Conservation (phyloP, 257 asterid species). For the Nicotiana tabacum region DNA sequence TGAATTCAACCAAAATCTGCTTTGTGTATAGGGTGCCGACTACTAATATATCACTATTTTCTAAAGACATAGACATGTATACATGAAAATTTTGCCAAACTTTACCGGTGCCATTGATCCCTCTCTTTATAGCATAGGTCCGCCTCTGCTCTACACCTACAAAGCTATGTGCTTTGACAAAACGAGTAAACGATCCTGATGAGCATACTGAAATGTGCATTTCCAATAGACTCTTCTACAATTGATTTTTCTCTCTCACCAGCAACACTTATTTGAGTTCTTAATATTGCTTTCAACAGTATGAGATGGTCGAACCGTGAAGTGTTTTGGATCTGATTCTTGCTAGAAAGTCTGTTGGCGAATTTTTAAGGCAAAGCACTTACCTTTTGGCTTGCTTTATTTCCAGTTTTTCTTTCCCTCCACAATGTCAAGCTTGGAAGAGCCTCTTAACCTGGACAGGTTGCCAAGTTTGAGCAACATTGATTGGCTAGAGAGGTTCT, state of each 20-base stretch:
- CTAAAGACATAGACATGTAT: too few species aligned
- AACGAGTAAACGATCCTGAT: background rate
- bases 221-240: background rate
- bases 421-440: constrained; percentile 91
- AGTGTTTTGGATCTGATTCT: constrained; percentile 15
- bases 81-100: too few species aligned
- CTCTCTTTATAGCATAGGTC: too few species aligned
- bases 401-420: constrained; percentile 23
- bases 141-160: background rate
- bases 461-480: constrained; percentile 76
- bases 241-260: background rate
- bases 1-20: too few species aligned
- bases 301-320: constrained; percentile 5
- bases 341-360: background rate
- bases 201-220: background rate
- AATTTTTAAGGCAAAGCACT: constrained; percentile 6
- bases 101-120: too few species aligned
- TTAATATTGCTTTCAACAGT: background rate
- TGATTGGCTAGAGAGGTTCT: constrained; percentile 51
- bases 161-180: background rate
- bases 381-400: constrained; percentile 14
- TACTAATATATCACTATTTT: too few species aligned
- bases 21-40: too few species aligned
- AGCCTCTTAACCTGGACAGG: constrained; percentile 87
- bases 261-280: constrained; percentile 11